Evolutionary conservation across 495 filamentous ascomycete species (phyloP), one percentile per base, ranked within the genome.

Genomic region (Corynascus novoguineensis): DNA sequence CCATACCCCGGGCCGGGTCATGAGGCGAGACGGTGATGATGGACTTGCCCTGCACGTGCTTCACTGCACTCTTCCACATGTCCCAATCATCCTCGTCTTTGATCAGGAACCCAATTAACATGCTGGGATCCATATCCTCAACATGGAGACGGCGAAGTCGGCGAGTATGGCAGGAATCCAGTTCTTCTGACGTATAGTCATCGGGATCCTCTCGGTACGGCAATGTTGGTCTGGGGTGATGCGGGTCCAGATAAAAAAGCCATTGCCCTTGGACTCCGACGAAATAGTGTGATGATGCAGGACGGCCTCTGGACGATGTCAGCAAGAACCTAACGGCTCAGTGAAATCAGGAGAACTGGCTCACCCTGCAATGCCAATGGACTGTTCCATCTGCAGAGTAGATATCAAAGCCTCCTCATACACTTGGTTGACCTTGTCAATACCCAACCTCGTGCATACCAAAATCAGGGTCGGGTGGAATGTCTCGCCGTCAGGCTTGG

Each of bases 51-150:
- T 85, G 77, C 10, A 85, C 81, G 37, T 84, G 77, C 57, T 78
- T 76, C 9, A 96, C 78, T 15, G 79, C 80, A 48, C 75, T 71
- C 61, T 88, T 83, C 91, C 90, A 97, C 59, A 82, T 79, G 29
- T 75, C 72, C 88, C 95, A 99, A 57, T 97, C 95, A 24, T 82
- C 78, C 60, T 89, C 84, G 60, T 90, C 79, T 29, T 77, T 78
- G 56, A 99, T 91, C 5, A 99, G 74, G 63, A 99, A 97, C n/a
- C 87, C 95, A 53, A 99, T 88, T 28, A 99, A 75, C 95, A 99
- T 99, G 69, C 92, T 96, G 8, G 95, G 95, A 64, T 99, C 95
- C 90, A 97, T 92, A 55, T 97, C 93, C 55, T 83, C 82, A 32
- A 97, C 78, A 55, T 91, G 86, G 27, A 99, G 76, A 41, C 89